Evolutionary conservation across 768 basidiomycete species (phyloP), one percentile per base, ranked within the genome.

Genomic region (Leccinellum rugosiceps): DNA sequence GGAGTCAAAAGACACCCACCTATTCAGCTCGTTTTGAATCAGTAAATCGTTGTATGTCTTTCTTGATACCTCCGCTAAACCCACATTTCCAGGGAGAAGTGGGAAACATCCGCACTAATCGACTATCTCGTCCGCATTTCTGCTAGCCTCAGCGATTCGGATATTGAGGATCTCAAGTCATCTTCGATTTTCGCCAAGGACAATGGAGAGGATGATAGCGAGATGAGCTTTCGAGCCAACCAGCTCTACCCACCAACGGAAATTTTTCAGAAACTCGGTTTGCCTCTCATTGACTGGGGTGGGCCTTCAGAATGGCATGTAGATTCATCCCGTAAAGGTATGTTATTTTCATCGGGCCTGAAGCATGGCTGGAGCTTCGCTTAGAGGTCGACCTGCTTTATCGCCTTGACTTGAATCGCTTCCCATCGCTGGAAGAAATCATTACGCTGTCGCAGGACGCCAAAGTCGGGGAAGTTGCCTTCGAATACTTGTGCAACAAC

Each of bases 271-370:
- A 75, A 80, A 47, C 76, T 98, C 8, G 80, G 80, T 2, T 69
- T 98, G 11, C 92, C 92, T 2, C 66, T 95, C 4, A 78, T 98
- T 34, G 91, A 92, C 60, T 97, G 94, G 94, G 85, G 86, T 1
- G 75, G 74, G 25, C 74, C 82, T 50, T 73, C 70, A 0, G 89
- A 87, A 69, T 98, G 95, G 95, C 25, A 13, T 6, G 30, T 6
- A 17, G 52, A 52, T 8, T 0, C 4, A 17, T 6, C 38, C 0
- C 3, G n/a, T 14, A 17, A 30, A 43, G 52, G 52, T 52, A 43
- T 1, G 23, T 30, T 5, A 8, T 9, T 21, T 3, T 1, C 10
- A 14, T 43, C 19, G 11, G 4, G 38, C 38, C 9, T 38, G 9
- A 38, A n/a, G 2, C n/a, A 4, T 7, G 3, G 9, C n/a, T 38